Evolutionary conservation across 169 alveolate genomes (phyloP).

Genomic region (Blepharisma undulans): DNA sequence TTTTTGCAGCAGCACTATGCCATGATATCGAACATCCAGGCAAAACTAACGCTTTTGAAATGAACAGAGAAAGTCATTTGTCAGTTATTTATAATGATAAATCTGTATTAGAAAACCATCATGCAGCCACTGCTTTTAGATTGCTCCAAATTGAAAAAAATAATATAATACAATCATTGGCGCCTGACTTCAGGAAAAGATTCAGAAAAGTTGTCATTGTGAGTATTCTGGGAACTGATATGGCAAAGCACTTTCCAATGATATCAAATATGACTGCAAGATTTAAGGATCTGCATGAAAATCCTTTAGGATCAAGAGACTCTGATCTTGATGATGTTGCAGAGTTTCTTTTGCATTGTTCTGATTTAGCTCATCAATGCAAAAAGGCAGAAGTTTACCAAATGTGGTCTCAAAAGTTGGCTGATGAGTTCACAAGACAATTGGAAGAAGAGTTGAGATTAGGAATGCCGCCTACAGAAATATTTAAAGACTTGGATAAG

Average conservation of each 20-base stretch:
- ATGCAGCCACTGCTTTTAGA: constrained; percentile 78
- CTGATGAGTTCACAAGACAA: constrained; percentile 18
- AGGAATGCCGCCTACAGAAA: constrained; percentile 17
- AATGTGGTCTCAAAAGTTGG: background rate
- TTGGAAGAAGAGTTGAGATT: background rate
- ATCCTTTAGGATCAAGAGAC: background rate
- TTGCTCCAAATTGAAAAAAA: constrained; percentile 26
- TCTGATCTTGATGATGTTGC: background rate
- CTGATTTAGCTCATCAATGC: constrained; percentile 28
- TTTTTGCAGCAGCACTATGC: constrained; percentile 41
- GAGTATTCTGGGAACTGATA: constrained; percentile 23
- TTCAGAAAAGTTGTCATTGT: background rate
- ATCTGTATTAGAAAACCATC: constrained; percentile 84
- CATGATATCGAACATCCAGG: constrained; percentile 89
- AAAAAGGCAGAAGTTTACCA: background rate
- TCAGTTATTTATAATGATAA: constrained; percentile 83
- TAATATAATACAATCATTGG: background rate
- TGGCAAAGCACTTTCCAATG: constrained; percentile 13
- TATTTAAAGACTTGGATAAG: background rate
- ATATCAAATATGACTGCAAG: background rate
- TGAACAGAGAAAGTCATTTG: constrained; percentile 65
- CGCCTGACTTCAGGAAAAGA: background rate
- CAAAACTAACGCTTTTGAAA: constrained; percentile 72
- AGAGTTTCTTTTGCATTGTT: background rate
- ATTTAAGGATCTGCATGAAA: constrained; percentile 7